These are phyloP conservation scores for Candida argentea DNA, from an alignment of 805 yeast genomes.

Conservation along the genomic window DNA sequence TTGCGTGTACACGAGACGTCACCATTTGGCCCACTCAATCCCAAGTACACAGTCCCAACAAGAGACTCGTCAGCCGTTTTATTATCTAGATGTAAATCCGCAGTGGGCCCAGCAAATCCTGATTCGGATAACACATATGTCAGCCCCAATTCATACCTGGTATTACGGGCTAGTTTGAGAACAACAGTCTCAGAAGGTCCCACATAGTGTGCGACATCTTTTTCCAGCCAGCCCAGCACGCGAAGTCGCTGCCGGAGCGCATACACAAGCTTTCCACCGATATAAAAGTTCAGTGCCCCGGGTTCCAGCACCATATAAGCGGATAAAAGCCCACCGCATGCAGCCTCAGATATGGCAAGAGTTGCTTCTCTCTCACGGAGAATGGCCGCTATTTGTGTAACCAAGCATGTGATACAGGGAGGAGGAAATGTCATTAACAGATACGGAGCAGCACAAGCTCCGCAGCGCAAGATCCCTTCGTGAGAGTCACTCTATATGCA, in stretches of 20 bases:
- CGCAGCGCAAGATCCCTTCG: no score
- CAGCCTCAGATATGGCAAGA: conserved; percentile 75
- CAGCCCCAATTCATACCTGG: conserved; percentile 72
- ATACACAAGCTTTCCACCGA: conserved; percentile 77
- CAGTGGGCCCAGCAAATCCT: conserved; percentile 77
- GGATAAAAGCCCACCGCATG: conserved; percentile 81
- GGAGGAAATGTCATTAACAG: conserved; percentile 60
- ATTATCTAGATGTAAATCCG: conserved; percentile 27
- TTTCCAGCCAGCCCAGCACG: conserved; percentile 68
- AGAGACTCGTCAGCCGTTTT: conserved; percentile 16
- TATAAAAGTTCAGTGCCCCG: conserved; percentile 76
- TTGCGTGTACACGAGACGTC: conserved; percentile 35
- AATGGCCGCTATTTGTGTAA: conserved; percentile 46
- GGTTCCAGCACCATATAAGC: conserved; percentile 75
- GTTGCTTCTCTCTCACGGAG: conserved; percentile 49
- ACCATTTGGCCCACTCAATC: conserved; percentile 56
- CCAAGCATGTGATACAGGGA: conserved; percentile 37
- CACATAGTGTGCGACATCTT: conserved; percentile 61
- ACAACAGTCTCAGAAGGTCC: conserved; percentile 79
- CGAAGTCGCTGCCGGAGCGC: conserved; percentile 65
- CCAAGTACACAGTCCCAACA: conserved; percentile 64
- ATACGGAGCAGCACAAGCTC: no score
- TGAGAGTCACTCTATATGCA: no score
- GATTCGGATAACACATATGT: conserved; percentile 78
- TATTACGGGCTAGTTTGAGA: conserved; percentile 63